Evolutionary conservation across 257 asterid genomes (phyloP).

Genomic region (Capsicum pubescens): DNA sequence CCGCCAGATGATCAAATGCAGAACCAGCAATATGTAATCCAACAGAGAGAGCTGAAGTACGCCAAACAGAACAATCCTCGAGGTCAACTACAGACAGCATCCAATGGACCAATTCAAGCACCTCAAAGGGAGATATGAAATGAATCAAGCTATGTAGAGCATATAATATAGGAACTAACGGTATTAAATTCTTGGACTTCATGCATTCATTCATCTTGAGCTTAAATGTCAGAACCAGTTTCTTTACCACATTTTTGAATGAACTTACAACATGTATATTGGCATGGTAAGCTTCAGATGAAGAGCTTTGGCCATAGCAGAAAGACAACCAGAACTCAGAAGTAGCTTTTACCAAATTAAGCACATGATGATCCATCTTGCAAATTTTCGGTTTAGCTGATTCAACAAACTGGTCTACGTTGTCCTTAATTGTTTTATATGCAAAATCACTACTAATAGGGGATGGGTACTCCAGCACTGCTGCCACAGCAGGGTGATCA

Average conservation of each 20-base stretch:
- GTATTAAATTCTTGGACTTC: constrained; percentile 50
- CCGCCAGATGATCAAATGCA: constrained; percentile 60
- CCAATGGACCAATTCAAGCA: constrained; percentile 61
- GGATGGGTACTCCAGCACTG: constrained; percentile 60
- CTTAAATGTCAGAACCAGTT: constrained; percentile 61
- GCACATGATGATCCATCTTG: constrained; percentile 65
- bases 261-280: constrained; percentile 50
- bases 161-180: constrained; percentile 49
- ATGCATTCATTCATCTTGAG: constrained; percentile 60
- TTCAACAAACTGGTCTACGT: constrained; percentile 54
- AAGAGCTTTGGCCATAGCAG: constrained; percentile 39
- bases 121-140: constrained; percentile 45
- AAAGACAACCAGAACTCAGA: constrained; percentile 55
- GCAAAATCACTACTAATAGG: constrained; percentile 45
- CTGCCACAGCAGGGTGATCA: constrained; percentile 64
- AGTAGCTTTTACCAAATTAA: constrained; percentile 58
- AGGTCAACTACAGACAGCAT: constrained; percentile 61
- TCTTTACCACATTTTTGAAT: constrained; percentile 54
- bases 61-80: constrained; percentile 35
- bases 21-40: constrained; percentile 67
- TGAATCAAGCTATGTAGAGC: constrained; percentile 35
- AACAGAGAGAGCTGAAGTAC: constrained; percentile 52
- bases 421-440: constrained; percentile 53
- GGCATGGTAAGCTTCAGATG: constrained; percentile 43
- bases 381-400: constrained; percentile 50